Percentiles rank a stretch among this genome's conserved stretches.
phyloP scores from a whole-genome alignment of 306 rosid genomes.

The Comarum palustre region DNA sequence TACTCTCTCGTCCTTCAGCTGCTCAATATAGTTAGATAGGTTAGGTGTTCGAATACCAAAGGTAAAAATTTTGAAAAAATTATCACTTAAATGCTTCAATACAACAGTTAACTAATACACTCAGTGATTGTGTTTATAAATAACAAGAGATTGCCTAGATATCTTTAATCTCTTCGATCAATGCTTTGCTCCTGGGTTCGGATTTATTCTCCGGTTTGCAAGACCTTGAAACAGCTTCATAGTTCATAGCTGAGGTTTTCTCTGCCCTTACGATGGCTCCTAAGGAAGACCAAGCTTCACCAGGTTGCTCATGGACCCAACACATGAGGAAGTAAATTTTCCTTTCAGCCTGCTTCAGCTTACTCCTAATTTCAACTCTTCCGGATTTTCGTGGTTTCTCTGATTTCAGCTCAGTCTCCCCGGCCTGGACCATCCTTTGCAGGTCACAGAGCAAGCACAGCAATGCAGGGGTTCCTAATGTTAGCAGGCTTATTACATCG shows the following conservation, averaged over 20 bases:
- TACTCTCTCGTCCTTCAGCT: not conserved
- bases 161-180: conserved; percentile 59
- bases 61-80: not conserved
- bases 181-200: conserved; percentile 42
- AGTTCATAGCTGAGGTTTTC: conserved; percentile 52
- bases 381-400: conserved; percentile 45
- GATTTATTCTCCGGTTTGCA: conserved; percentile 33
- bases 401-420: conserved; percentile 50
- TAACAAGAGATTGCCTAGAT: not conserved
- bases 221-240: conserved; percentile 35
- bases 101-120: not conserved
- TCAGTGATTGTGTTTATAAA: not conserved
- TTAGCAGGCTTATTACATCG: conserved; percentile 51
- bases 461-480: conserved; percentile 53
- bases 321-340: conserved; percentile 73
- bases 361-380: conserved; percentile 43
- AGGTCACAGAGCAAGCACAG: conserved; percentile 62
- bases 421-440: conserved; percentile 61
- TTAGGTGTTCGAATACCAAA: not conserved
- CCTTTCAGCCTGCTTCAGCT: conserved; percentile 67
- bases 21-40: not conserved
- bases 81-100: not conserved
- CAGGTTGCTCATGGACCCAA: conserved; percentile 83
- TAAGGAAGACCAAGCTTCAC: conserved; percentile 72
- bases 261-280: conserved; percentile 58